A percentile compares a stretch with the other conserved stretches of the same genome.
Evolutionary conservation across 2,329 filamentous ascomycete genomes (phyloP).

Genomic region (Fusarium oxysporum): DNA sequence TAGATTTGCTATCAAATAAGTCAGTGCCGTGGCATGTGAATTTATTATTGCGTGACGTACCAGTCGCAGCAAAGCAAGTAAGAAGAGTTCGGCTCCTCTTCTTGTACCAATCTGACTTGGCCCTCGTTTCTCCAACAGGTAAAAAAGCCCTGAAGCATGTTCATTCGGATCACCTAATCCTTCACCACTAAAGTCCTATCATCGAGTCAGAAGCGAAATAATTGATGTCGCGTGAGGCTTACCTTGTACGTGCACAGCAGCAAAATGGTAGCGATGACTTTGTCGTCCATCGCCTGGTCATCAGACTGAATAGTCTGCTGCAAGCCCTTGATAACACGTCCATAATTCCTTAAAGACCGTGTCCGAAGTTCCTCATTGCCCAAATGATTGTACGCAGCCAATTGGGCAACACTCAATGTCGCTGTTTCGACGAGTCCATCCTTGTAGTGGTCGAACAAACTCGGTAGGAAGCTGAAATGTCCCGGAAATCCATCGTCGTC

Average conservation of each 20-base stretch:
- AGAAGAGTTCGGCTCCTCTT: slow-evolving; percentile 47
- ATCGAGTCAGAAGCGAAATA: not conserved
- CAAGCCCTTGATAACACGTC: slow-evolving; percentile 45
- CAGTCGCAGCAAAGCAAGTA: slow-evolving; percentile 47
- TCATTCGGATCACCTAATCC: slow-evolving; percentile 44
- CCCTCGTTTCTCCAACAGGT: slow-evolving; percentile 49
- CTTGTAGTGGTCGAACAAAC: slow-evolving; percentile 43
- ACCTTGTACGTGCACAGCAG: slow-evolving; percentile 49
- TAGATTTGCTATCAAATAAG: slow-evolving; percentile 46
- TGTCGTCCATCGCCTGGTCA: slow-evolving; percentile 46
- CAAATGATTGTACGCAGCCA: slow-evolving; percentile 51
- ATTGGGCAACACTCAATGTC: slow-evolving; percentile 50
- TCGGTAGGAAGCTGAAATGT: slow-evolving; percentile 49
- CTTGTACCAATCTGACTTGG: slow-evolving; percentile 47
- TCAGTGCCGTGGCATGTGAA: not conserved
- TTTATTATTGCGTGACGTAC: slow-evolving; percentile 31
- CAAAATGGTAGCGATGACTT: slow-evolving; percentile 47
- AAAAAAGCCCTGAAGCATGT: slow-evolving; percentile 50
- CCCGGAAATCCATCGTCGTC: slow-evolving; percentile 48
- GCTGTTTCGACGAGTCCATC: slow-evolving; percentile 47
- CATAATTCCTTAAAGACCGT: slow-evolving; percentile 47
- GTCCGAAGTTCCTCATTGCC: slow-evolving; percentile 45
- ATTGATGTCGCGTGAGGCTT: not conserved
- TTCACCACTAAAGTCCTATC: slow-evolving; percentile 50
- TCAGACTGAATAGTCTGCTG: slow-evolving; percentile 45